phyloP scores from a whole-genome alignment of 192 early-diverging fungal species.

The Coemansia sp. region DNA sequence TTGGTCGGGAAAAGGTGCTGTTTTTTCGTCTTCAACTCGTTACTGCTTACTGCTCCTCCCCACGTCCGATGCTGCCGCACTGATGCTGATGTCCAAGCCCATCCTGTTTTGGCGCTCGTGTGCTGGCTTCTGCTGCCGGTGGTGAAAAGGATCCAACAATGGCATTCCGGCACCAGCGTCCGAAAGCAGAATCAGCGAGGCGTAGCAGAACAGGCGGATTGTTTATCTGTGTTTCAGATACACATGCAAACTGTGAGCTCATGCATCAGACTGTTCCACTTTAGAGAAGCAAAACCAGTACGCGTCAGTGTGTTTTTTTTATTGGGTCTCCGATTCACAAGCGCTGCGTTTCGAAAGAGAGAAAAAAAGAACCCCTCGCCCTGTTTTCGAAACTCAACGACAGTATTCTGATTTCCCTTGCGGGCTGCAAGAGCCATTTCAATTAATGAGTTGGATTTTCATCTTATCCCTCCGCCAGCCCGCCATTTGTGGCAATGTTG shows the following conservation, averaged over 20 bases:
- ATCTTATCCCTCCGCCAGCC: not conserved
- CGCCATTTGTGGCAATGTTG: too few relatives aligned
- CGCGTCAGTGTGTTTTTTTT: not conserved
- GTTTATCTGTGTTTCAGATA: too few relatives aligned
- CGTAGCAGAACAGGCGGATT: too few relatives aligned
- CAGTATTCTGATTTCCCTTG: slow-evolving; percentile 4
- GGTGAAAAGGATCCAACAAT: too few relatives aligned
- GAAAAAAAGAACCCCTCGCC: not conserved
- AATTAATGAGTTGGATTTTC: slow-evolving; percentile 5
- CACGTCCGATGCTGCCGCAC: slow-evolving; percentile 1
- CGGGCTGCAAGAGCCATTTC: slow-evolving; percentile 4
- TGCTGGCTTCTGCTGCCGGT: too few relatives aligned
- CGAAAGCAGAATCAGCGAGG: too few relatives aligned
- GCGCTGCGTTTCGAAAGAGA: not conserved
- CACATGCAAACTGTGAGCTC: too few relatives aligned
- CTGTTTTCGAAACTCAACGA: not conserved
- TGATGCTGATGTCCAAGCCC: not conserved
- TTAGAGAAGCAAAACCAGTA: too few relatives aligned
- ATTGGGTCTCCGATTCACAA: not conserved
- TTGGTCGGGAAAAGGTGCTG: not conserved
- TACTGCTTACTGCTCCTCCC: not conserved
- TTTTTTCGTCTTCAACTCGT: not conserved
- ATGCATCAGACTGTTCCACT: too few relatives aligned
- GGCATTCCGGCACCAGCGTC: too few relatives aligned
- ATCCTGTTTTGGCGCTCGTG: not conserved